phyloP scores from a whole-genome alignment of 163 green algal species.

The Scenedesmus sp. region DNA sequence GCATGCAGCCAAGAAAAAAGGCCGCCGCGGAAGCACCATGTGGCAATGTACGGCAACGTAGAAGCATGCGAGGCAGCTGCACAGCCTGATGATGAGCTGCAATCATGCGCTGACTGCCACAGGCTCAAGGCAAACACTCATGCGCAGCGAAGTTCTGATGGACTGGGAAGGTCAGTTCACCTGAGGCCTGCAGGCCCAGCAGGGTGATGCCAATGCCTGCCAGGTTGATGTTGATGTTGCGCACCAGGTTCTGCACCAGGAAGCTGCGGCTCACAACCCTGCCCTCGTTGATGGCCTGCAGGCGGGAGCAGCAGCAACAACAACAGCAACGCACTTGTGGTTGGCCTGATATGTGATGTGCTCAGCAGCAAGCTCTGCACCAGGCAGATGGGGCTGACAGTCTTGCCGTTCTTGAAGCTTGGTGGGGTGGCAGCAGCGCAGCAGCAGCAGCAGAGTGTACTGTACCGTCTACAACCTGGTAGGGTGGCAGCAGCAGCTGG shows the following conservation, averaged over 20 bases:
- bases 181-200: slow-evolving; percentile 80
- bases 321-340: not conserved
- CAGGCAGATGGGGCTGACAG: not conserved
- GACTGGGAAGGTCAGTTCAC: not conserved
- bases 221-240: slow-evolving; percentile 79
- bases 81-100: too few relatives aligned
- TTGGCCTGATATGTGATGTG: too few relatives aligned
- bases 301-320: not conserved
- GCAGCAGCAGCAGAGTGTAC: not conserved
- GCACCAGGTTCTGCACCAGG: slow-evolving; percentile 58
- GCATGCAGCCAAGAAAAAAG: too few relatives aligned
- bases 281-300: slow-evolving; percentile 32
- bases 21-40: too few relatives aligned
- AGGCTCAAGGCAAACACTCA: too few relatives aligned
- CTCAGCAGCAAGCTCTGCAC: not conserved
- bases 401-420: too few relatives aligned
- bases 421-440: not conserved
- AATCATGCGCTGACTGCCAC: too few relatives aligned
- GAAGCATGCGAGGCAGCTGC: too few relatives aligned
- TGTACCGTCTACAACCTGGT: not conserved
- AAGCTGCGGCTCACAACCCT: slow-evolving; percentile 46
- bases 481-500: not conserved
- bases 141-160: too few relatives aligned
- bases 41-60: too few relatives aligned
- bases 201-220: slow-evolving; percentile 81